Evolutionary conservation across 805 yeast genomes (phyloP).

Genomic region (Yarrowia osloensis): DNA sequence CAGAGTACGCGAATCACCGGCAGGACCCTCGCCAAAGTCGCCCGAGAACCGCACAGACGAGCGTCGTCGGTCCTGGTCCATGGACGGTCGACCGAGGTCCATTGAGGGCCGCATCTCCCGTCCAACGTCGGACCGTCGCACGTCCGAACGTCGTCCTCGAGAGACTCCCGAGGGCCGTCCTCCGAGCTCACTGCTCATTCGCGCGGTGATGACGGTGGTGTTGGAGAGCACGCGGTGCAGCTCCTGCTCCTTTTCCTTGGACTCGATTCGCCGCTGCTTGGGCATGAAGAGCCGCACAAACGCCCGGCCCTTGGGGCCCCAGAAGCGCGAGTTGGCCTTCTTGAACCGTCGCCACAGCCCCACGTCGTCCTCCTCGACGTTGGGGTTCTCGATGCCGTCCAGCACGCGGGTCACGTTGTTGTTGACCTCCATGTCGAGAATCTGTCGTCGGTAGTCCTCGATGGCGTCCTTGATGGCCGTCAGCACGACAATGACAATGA

Average conservation of each 20-base stretch:
- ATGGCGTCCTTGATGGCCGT: slow-evolving; percentile 79
- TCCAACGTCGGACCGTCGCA: neutral
- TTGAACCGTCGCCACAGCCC: slow-evolving; percentile 71
- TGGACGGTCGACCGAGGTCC: neutral
- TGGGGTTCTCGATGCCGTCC: slow-evolving; percentile 57
- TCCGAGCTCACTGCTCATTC: slow-evolving; percentile 3
- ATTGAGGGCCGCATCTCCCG: neutral
- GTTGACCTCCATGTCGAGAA: slow-evolving; percentile 68
- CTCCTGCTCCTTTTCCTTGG: slow-evolving; percentile 12
- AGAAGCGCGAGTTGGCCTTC: slow-evolving; percentile 51
- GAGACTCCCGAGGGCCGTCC: neutral
- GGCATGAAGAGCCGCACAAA: slow-evolving; percentile 10
- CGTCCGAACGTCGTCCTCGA: slow-evolving; percentile 9
- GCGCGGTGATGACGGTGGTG: slow-evolving; percentile 24
- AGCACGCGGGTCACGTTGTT: slow-evolving; percentile 68
- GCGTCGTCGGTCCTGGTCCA: slow-evolving; percentile 1
- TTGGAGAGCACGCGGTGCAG: slow-evolving; percentile 8
- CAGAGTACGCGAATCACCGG: neutral
- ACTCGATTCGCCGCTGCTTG: slow-evolving; percentile 4
- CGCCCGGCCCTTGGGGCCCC: slow-evolving; percentile 31
- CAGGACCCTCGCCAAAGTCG: slow-evolving; percentile 13
- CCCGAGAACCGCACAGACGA: slow-evolving; percentile 3
- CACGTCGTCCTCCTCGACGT: slow-evolving; percentile 58
- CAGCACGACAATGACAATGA: slow-evolving; percentile 72
- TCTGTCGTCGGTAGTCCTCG: slow-evolving; percentile 71